Evolutionary conservation across 1,139 yeast species (phyloP), one percentile per base, ranked within the genome.

Genomic region (Waltiozyma sp.): DNA sequence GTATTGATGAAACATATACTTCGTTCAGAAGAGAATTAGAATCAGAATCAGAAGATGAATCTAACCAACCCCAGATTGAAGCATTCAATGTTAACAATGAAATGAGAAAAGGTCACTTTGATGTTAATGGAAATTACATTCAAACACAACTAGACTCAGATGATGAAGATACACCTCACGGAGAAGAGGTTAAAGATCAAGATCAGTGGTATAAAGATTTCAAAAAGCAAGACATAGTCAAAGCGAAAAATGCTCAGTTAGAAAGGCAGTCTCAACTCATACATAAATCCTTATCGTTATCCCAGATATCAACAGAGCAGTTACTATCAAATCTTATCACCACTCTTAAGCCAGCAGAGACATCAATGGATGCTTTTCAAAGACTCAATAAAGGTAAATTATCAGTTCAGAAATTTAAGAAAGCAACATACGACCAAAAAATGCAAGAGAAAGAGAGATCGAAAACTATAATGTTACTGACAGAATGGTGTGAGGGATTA

Each of bases 51-150:
- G 28, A 33, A 1, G 41, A 37, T 9, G 40, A 37, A 7, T 28
- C 33, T 7, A 26, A 45, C 21, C 47, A 65, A 18, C 73, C 75
- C 1, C 66, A 71, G 49, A 45, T 80, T 4, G 91, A 82, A 49
- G 73, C 84, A 0, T 84, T 84, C 60, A 71, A 75, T 54, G 60
- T 83, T 41, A 59, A 70, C 31, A 66, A 73, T 26, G 91, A 83
- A 52, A 60, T 68, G 38, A 71, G 70, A 43, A 77, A 74, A 40
- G 91, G 89, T 1, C 60, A 61, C 4, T 79, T 80, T 52, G 88
- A 81, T 54, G 68, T 63, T 28, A 75, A 73, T 35, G 87, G 88
- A 2, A 80, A 77, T 52, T 80, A 66, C 50, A 61, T 75, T n/a
- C 64, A 72, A 34, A 60, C 16, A 14, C 19, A 64, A 3, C 65